These are phyloP conservation scores for Smallanthus sonchifolius DNA, from an alignment of 129 eudicot genomes.

Conservation along the genomic window DNA sequence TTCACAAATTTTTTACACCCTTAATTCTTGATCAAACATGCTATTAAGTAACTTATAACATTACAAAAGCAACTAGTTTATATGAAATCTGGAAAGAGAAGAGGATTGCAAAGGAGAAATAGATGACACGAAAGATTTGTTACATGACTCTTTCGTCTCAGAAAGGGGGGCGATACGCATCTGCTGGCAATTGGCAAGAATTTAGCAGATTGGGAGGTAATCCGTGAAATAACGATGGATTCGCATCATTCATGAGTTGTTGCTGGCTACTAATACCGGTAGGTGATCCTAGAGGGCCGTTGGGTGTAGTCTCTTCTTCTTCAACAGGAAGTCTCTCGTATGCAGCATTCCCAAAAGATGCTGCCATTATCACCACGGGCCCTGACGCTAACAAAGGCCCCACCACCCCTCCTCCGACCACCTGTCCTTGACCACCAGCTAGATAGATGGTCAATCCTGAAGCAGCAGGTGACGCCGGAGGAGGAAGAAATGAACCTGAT, in stretches of 20 bases:
- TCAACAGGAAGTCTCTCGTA: constrained; percentile 69
- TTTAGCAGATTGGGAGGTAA: constrained; percentile 60
- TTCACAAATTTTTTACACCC: constrained; percentile 47
- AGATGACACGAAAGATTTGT: constrained; percentile 10
- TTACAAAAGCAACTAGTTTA: constrained; percentile 36
- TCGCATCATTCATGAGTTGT: constrained; percentile 47
- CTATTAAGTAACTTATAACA: constrained; percentile 23
- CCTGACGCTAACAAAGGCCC: constrained; percentile 52
- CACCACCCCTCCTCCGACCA: constrained; percentile 65
- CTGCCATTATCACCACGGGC: constrained; percentile 52
- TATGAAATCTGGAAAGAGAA: constrained; percentile 8
- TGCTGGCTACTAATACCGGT: constrained; percentile 33
- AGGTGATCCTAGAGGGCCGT: constrained; percentile 40
- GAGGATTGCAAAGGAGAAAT: constrained; percentile 19
- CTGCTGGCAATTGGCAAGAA: constrained; percentile 54
- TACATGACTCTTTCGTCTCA: too few species aligned
- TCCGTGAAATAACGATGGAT: constrained; percentile 50
- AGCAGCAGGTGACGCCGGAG: constrained; percentile 68
- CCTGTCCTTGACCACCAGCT: constrained; percentile 73
- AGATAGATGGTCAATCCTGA: constrained; percentile 54
- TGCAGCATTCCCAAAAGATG: constrained; percentile 59
- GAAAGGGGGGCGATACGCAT: constrained; percentile 62
- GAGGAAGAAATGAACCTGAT: constrained; percentile 59
- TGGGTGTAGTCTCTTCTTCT: constrained; percentile 35
- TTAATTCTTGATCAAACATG: constrained; percentile 30